These are phyloP conservation scores for Fusarium veterinarium DNA, from an alignment of 2,329 filamentous ascomycete genomes.

Conservation along the genomic window DNA sequence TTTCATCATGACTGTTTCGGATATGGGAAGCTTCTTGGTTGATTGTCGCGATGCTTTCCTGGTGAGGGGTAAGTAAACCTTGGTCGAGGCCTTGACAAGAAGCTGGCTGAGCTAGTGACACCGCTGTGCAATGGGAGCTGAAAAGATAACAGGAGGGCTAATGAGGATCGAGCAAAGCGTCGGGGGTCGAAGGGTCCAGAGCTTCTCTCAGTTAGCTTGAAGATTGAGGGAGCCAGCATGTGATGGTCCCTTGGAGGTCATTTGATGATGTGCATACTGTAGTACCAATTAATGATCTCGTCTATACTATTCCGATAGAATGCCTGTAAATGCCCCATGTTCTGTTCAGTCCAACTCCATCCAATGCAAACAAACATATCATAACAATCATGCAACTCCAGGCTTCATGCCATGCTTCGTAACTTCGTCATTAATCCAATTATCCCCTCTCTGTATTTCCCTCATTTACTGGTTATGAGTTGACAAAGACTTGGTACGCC, in stretches of 20 bases:
- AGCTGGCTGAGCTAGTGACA: conserved; percentile 19
- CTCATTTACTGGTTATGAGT: conserved; percentile 45
- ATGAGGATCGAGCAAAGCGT: conserved; percentile 17
- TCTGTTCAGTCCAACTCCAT: conserved; percentile 25
- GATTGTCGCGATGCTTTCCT: conserved; percentile 7
- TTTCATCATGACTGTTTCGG: conserved; percentile 22
- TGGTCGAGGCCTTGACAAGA: neutral
- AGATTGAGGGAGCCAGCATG: conserved; percentile 21
- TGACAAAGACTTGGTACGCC: conserved; percentile 72
- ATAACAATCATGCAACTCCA: conserved; percentile 24
- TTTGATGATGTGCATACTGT: conserved; percentile 2
- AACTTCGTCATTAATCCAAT: conserved; percentile 24
- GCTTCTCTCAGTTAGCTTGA: neutral
- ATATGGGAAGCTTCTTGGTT: neutral
- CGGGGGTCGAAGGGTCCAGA: neutral
- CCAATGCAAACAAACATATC: conserved; percentile 18
- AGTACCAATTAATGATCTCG: conserved; percentile 1
- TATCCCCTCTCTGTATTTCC: neutral
- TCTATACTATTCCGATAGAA: neutral
- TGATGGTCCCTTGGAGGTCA: neutral
- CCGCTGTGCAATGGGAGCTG: conserved; percentile 23
- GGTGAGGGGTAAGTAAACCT: neutral
- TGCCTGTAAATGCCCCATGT: conserved; percentile 16
- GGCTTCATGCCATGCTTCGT: conserved; percentile 36
- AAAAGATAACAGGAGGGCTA: conserved; percentile 19